A percentile compares a stretch with the other conserved stretches of the same genome.
Evolutionary conservation across 2,329 filamentous ascomycete species (phyloP).

Genomic region (Colletotrichum aenigma): DNA sequence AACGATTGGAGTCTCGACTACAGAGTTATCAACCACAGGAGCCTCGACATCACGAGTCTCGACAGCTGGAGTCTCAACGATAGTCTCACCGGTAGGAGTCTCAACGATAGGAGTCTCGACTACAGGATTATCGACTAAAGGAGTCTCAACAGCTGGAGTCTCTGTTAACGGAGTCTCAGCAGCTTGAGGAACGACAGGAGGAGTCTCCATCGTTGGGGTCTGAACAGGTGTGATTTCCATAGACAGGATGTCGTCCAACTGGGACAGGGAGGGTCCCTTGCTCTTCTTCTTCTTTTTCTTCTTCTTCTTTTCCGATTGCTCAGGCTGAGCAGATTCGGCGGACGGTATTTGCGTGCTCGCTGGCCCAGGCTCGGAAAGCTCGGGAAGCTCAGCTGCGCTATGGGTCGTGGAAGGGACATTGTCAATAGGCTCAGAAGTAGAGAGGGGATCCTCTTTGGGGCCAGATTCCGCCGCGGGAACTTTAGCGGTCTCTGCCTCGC

Average conservation of each 20-base stretch:
- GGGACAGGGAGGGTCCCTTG: background rate
- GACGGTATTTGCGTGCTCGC: background rate
- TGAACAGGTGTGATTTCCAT: background rate
- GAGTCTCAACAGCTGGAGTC: background rate
- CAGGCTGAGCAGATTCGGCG: conserved; percentile 5
- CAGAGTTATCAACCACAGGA: background rate
- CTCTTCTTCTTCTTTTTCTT: conserved; percentile 28
- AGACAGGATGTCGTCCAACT: background rate
- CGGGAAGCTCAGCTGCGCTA: background rate
- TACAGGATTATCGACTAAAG: background rate
- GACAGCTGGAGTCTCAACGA: background rate
- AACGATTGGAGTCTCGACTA: background rate
- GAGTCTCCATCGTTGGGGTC: background rate
- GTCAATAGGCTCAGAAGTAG: background rate
- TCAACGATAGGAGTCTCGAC: background rate
- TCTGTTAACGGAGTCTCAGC: background rate
- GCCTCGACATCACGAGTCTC: background rate
- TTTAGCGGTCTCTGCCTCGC: background rate
- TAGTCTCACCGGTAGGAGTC: background rate
- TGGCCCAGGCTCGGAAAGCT: background rate
- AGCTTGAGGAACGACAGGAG: background rate
- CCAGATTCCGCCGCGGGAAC: background rate
- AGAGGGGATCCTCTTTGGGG: background rate
- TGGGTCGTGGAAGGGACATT: background rate
- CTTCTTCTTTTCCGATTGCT: conserved; percentile 24